Base-by-base conservation (phyloP, 805 yeast genomes). In the Kluyveromyces siamensis region DNA sequence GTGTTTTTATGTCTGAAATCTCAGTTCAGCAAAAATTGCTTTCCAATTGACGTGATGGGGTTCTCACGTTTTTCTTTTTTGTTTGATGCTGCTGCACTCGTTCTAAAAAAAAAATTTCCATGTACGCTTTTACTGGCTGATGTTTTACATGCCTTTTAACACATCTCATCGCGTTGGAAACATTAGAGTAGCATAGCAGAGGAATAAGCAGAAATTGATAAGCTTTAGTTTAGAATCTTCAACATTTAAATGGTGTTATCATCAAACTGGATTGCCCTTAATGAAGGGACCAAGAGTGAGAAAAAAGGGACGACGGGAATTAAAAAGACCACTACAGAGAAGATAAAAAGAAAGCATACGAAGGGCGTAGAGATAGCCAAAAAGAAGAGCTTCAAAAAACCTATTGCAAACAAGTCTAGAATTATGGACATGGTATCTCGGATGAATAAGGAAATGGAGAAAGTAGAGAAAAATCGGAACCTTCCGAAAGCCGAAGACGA, bases 241-340 rank as follows among this genome's bases (percentile, higher is more conserved):
- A 30, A 7, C 7, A 30, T 4, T 30, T 3, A 13, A n/a, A 66
- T 66, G 70, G 66, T 56, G 8, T 55, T 67, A 19, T 67, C 71
- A 7, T 64, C 69, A 5, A 68, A 67, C 48, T 68, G 72, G 72
- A 50, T 54, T 27, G 55, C 58, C 21, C 52, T 68, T 6, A 42
- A 53, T 10, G 48, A 53, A 33, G 56, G 50, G 11, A 45, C 51
- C 40, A 58, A 55, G 44, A 47, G 47, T 16, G 47, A 46, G 41
- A 44, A 45, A 30, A 33, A 37, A 30, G 35, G 35, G 18, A 45
- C 38, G 33, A 35, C n/a, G 40, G 37, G 19, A 9, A 25, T n/a
- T n/a, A 27, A 41, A n/a, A 41, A 41, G 37, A 27, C n/a, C 11
- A 27, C 3, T 6, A 25, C 18, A 13, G n/a, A 17, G 8, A n/a